Evolutionary conservation across 768 basidiomycete species (phyloP).

Genomic region (Vararia minispora): DNA sequence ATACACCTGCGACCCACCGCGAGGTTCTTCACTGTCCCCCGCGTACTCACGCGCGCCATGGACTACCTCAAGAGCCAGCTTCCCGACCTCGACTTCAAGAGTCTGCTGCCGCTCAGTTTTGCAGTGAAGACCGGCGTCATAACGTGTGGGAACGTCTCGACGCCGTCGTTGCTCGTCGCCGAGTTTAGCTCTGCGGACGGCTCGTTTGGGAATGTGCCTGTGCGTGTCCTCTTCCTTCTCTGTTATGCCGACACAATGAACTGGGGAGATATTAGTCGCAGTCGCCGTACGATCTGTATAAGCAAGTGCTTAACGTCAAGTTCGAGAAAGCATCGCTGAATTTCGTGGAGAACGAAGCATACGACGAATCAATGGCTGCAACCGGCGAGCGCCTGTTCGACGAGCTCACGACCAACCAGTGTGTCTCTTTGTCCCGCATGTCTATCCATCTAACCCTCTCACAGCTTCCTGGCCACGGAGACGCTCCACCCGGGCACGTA

Average conservation of each 20-base stretch:
- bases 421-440: not conserved
- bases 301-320: constrained; percentile 61
- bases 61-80: constrained; percentile 49
- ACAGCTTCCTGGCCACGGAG: constrained; percentile 8
- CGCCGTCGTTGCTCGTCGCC: constrained; percentile 68
- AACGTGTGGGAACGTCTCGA: constrained; percentile 77
- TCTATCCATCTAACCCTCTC: not conserved
- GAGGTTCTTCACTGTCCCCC: constrained; percentile 20
- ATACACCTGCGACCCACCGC: too few relatives aligned
- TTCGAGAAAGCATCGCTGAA: constrained; percentile 57
- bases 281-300: constrained; percentile 76
- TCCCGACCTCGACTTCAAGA: constrained; percentile 67
- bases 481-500: constrained; percentile 10
- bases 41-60: constrained; percentile 29
- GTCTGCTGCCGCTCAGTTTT: constrained; percentile 80
- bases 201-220: constrained; percentile 68
- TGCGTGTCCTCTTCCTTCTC: constrained; percentile 24
- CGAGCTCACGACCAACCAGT: constrained; percentile 36
- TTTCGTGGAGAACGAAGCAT: constrained; percentile 68
- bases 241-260: constrained; percentile 7
- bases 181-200: constrained; percentile 75
- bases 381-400: constrained; percentile 55
- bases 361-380: constrained; percentile 50
- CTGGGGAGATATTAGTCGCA: constrained; percentile 40
- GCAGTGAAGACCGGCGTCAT: constrained; percentile 72